A percentile compares a stretch with the other conserved stretches of the same genome.
Evolutionary conservation across 441 rosid species (phyloP).

Genomic region (Euphorbia celastroides): DNA sequence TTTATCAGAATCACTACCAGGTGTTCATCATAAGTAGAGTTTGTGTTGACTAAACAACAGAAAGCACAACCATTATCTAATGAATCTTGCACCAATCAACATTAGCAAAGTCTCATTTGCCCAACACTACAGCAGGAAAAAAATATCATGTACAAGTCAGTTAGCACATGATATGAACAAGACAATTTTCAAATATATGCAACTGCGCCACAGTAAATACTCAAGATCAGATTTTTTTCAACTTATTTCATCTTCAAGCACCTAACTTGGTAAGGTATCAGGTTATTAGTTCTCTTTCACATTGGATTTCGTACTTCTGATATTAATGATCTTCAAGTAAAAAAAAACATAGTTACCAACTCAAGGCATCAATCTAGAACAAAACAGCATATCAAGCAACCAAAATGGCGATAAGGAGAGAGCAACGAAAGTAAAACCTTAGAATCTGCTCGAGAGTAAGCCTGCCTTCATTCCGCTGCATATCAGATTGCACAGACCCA

Average conservation of each 20-base stretch:
- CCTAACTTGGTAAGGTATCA: neutral
- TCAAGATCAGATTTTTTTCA: neutral
- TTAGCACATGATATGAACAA: neutral
- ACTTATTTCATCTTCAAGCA: neutral
- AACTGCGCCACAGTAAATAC: neutral
- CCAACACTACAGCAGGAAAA: neutral
- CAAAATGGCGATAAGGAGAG: neutral
- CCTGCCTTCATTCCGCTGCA: conserved; percentile 89
- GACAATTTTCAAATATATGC: neutral
- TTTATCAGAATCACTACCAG: neutral
- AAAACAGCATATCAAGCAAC: neutral
- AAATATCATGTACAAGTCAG: neutral
- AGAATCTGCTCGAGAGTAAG: conserved; percentile 92
- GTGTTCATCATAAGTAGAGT: neutral
- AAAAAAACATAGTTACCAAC: too few species aligned
- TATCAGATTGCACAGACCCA: conserved; percentile 88
- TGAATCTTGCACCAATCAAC: neutral
- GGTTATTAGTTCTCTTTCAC: neutral
- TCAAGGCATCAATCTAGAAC: neutral
- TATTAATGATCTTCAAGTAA: neutral
- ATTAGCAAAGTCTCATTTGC: neutral
- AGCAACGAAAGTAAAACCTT: conserved; percentile 38
- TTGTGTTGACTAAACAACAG: neutral
- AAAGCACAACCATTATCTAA: neutral
- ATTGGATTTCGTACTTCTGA: neutral